Conservation (phyloP, 148 eudicot species). For the Rhododendron molle region DNA sequence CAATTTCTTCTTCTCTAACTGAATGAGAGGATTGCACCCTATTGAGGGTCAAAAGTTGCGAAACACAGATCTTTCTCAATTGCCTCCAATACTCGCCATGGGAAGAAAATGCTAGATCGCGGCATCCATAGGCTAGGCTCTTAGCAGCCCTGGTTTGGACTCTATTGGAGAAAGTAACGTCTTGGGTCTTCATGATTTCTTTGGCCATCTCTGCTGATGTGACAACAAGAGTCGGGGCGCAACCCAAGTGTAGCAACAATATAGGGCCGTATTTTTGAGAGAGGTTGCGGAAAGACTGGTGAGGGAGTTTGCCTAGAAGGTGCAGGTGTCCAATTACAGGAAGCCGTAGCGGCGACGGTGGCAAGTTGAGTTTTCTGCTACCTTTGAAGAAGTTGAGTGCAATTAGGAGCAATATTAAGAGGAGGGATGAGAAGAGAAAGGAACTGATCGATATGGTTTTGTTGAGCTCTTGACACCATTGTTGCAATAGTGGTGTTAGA, state of each 20-base stretch:
- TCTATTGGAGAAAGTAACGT: neutral
- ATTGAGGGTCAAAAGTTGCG: neutral
- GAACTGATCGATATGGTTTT: neutral
- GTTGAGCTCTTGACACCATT: neutral
- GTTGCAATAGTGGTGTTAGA: neutral
- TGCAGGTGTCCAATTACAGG: neutral
- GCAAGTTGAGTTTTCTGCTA: neutral
- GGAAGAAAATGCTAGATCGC: neutral
- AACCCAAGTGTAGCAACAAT: neutral
- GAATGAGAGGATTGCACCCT: neutral
- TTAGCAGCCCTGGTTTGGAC: neutral
- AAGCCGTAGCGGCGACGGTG: conserved; percentile 1
- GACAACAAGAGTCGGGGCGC: neutral
- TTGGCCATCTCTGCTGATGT: neutral
- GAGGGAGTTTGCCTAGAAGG: conserved; percentile 1
- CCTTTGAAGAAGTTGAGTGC: neutral
- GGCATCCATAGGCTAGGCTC: neutral
- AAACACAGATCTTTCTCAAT: neutral
- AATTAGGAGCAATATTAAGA: neutral
- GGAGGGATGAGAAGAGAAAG: neutral
- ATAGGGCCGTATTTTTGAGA: neutral
- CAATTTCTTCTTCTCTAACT: neutral
- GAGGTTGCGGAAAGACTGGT: neutral
- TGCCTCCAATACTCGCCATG: neutral
- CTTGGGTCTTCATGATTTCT: neutral